Evolutionary conservation across 352 stramenopile genomes (phyloP).

Genomic region (Halophytophthora batemanensis): DNA sequence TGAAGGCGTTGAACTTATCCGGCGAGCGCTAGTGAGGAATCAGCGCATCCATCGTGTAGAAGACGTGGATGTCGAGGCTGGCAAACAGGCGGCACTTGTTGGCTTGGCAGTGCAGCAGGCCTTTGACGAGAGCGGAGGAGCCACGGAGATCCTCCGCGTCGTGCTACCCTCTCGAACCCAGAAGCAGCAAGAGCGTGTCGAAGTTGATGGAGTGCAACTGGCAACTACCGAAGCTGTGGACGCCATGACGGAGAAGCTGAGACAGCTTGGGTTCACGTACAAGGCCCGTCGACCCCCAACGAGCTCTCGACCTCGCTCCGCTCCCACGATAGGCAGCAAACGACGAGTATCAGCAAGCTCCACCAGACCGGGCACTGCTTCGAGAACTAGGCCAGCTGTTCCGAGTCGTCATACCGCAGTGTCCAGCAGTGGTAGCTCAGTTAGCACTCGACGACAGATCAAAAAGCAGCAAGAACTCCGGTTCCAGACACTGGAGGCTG

Average conservation of each 20-base stretch:
- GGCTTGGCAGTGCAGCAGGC: constrained; percentile 13
- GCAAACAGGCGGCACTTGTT: constrained; percentile 5
- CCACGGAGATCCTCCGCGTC: constrained; percentile 16
- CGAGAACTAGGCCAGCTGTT: neutral
- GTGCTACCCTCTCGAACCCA: constrained; percentile 5
- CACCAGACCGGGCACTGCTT: constrained; percentile 2
- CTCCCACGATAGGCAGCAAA: neutral
- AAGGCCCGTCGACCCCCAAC: constrained; percentile 6
- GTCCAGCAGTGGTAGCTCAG: neutral
- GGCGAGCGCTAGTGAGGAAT: constrained; percentile 28
- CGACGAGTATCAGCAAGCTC: neutral
- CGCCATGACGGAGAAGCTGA: constrained; percentile 9
- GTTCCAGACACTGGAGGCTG: constrained; percentile 35
- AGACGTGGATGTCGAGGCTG: constrained; percentile 4
- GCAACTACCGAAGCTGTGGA: constrained; percentile 1
- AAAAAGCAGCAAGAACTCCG: constrained; percentile 38
- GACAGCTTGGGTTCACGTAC: constrained; percentile 25
- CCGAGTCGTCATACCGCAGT: constrained; percentile 4
- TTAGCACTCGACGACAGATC: constrained; percentile 4
- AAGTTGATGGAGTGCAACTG: constrained; percentile 8
- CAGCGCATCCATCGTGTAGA: constrained; percentile 23
- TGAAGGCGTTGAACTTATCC: constrained; percentile 28
- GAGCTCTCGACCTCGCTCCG: neutral
- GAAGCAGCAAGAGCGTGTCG: neutral
- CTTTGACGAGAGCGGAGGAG: constrained; percentile 16